phyloP scores from a whole-genome alignment of 2,329 filamentous ascomycete species.

The Fusarium sp. region DNA sequence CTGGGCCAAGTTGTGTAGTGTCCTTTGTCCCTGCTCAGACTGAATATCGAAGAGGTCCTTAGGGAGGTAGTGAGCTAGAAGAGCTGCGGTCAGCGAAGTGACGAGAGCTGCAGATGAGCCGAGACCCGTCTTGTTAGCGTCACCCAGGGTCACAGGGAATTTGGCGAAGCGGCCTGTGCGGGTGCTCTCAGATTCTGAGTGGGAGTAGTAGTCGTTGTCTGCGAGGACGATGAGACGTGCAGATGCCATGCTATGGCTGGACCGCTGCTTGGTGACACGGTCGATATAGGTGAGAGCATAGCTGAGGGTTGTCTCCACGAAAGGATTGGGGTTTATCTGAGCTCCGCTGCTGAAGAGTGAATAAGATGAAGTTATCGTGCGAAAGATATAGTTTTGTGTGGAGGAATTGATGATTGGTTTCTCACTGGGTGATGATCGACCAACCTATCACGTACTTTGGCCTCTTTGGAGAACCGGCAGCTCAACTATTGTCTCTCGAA shows the following conservation, averaged over 20 bases:
- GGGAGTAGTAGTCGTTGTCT: conserved; percentile 97
- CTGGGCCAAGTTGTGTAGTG: conserved; percentile 92
- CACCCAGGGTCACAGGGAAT: conserved; percentile 79
- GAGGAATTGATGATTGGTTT: neutral
- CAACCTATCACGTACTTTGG: conserved; percentile 5
- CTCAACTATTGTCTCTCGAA: neutral
- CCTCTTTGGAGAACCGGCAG: neutral
- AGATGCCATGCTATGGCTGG: conserved; percentile 68
- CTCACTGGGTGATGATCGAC: neutral
- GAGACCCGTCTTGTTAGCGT: conserved; percentile 94
- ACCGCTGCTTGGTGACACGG: conserved; percentile 51
- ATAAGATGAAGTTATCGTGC: conserved; percentile 3
- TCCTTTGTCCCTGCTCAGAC: conserved; percentile 63
- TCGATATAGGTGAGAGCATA: conserved; percentile 88
- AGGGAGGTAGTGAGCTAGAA: conserved; percentile 81
- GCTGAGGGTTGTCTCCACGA: conserved; percentile 90
- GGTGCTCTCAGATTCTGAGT: conserved; percentile 48
- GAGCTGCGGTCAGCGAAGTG: conserved; percentile 82
- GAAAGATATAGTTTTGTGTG: neutral
- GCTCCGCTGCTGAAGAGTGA: conserved; percentile 55
- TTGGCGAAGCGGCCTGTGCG: conserved; percentile 72
- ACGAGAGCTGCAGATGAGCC: conserved; percentile 95
- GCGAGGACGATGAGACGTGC: conserved; percentile 87
- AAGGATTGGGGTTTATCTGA: conserved; percentile 72
- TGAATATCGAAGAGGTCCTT: conserved; percentile 65